These are phyloP conservation scores for Alternaria triticina DNA, from an alignment of 2,329 filamentous ascomycete genomes.

Conservation along the genomic window DNA sequence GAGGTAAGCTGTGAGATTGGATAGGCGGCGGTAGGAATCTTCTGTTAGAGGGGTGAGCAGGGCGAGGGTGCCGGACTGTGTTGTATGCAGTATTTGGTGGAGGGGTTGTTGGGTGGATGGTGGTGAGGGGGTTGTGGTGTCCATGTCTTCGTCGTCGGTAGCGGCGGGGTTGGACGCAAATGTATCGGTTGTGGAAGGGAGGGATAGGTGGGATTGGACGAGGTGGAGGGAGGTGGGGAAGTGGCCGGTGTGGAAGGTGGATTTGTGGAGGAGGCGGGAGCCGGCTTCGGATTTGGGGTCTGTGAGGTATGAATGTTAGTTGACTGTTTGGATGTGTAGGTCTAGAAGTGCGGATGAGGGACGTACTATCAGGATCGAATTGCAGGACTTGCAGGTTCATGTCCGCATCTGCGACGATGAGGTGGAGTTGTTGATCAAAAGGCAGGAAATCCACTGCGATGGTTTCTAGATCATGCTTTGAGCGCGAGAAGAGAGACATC, in stretches of 20 bases:
- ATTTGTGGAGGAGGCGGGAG: conserved; percentile 82
- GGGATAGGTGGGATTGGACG: conserved; percentile 69
- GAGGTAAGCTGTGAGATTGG: conserved; percentile 80
- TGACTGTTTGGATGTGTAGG: not conserved
- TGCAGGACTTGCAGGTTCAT: conserved; percentile 88
- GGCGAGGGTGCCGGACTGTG: conserved; percentile 74
- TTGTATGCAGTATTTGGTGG: conserved; percentile 42
- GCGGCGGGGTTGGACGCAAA: conserved; percentile 38
- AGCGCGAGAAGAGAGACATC: conserved; percentile 92
- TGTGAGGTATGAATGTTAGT: conserved; percentile 47
- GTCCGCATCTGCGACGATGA: conserved; percentile 83
- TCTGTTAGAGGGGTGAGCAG: conserved; percentile 80
- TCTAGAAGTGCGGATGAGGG: not conserved
- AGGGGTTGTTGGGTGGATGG: conserved; percentile 7
- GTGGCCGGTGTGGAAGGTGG: conserved; percentile 87
- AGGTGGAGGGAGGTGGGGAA: conserved; percentile 76
- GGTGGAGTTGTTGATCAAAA: conserved; percentile 79
- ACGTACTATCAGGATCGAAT: conserved; percentile 87
- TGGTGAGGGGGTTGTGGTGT: not conserved
- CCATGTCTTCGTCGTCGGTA: conserved; percentile 10
- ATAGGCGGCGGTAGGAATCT: conserved; percentile 80
- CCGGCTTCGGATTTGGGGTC: conserved; percentile 94
- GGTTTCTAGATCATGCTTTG: conserved; percentile 76
- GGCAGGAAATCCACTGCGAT: conserved; percentile 87
- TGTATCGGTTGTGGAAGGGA: conserved; percentile 45